Evolutionary conservation across 768 basidiomycete genomes (phyloP).

Genomic region (Pleurotus ostreatus): DNA sequence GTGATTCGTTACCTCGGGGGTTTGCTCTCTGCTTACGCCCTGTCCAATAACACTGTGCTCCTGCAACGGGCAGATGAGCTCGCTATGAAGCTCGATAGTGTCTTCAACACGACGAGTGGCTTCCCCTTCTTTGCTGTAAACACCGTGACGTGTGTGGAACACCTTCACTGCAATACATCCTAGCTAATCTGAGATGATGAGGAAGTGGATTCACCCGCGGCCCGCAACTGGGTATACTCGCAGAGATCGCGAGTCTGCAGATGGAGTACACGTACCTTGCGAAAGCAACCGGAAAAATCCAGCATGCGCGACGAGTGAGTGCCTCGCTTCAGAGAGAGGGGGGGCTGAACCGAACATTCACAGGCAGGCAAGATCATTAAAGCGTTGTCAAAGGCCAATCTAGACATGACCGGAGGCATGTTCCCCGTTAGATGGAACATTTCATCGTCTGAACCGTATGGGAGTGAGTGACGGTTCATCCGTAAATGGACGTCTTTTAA

Average conservation of each 20-base stretch:
- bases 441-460: slow-evolving; percentile 36
- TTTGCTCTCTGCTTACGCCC: slow-evolving; percentile 76
- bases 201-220: slow-evolving; percentile 16
- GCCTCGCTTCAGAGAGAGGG: too few species aligned
- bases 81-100: slow-evolving; percentile 64
- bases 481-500: too few species aligned
- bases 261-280: slow-evolving; percentile 85
- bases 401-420: slow-evolving; percentile 53
- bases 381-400: slow-evolving; percentile 42
- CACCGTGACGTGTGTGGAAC: slow-evolving; percentile 46
- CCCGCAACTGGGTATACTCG: slow-evolving; percentile 42
- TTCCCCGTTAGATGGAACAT: slow-evolving; percentile 59
- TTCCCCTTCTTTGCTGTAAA: slow-evolving; percentile 72
- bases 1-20: slow-evolving; percentile 90
- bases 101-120: slow-evolving; percentile 67
- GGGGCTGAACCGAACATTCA: neutral
- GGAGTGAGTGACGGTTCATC: too few species aligned
- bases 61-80: slow-evolving; percentile 76
- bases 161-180: neutral
- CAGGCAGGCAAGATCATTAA: slow-evolving; percentile 51
- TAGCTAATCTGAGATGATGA: neutral
- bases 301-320: slow-evolving; percentile 54
- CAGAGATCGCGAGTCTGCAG: slow-evolving; percentile 81
- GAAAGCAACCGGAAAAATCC: slow-evolving; percentile 67
- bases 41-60: slow-evolving; percentile 60